Percentiles rank a stretch among this genome's conserved stretches.
Evolutionary conservation across 2,329 filamentous ascomycete species (phyloP).

Genomic region (Phoma sp.): DNA sequence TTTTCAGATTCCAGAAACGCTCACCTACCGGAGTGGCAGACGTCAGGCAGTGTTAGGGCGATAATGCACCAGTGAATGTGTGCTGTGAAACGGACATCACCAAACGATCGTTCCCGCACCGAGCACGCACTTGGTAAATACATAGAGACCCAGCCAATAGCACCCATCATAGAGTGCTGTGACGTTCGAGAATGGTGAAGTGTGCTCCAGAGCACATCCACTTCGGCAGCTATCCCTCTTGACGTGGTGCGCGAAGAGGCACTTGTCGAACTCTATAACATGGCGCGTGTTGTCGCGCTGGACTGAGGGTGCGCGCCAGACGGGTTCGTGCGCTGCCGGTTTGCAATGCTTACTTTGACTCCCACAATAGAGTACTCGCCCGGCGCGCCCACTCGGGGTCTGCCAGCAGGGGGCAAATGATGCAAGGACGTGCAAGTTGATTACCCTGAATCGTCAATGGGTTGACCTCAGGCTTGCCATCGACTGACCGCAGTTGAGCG

Average conservation of each 20-base stretch:
- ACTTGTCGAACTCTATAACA: constrained; percentile 15
- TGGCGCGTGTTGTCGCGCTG: constrained; percentile 8
- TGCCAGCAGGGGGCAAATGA: not conserved
- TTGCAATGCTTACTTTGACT: constrained; percentile 19
- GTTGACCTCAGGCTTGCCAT: not conserved
- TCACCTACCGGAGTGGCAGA: constrained; percentile 25
- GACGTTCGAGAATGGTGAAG: constrained; percentile 25
- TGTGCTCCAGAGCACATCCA: constrained; percentile 18
- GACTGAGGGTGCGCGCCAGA: constrained; percentile 21
- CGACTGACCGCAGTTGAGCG: not conserved
- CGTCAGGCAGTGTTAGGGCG: constrained; percentile 25
- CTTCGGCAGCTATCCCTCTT: constrained; percentile 2
- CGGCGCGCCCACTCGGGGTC: constrained; percentile 19
- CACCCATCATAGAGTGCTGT: not conserved
- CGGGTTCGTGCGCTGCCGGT: constrained; percentile 16
- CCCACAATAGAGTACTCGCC: constrained; percentile 17
- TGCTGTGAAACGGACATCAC: constrained; percentile 33
- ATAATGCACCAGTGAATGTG: constrained; percentile 18
- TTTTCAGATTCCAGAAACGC: constrained; percentile 17
- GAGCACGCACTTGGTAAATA: constrained; percentile 6
- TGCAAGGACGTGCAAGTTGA: constrained; percentile 7
- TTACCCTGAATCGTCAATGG: not conserved
- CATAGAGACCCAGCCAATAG: constrained; percentile 24
- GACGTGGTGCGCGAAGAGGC: constrained; percentile 6
- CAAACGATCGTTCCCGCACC: constrained; percentile 28